Base-by-base conservation (phyloP, 495 filamentous ascomycete genomes). In the Talaromyces wortmannii region DNA sequence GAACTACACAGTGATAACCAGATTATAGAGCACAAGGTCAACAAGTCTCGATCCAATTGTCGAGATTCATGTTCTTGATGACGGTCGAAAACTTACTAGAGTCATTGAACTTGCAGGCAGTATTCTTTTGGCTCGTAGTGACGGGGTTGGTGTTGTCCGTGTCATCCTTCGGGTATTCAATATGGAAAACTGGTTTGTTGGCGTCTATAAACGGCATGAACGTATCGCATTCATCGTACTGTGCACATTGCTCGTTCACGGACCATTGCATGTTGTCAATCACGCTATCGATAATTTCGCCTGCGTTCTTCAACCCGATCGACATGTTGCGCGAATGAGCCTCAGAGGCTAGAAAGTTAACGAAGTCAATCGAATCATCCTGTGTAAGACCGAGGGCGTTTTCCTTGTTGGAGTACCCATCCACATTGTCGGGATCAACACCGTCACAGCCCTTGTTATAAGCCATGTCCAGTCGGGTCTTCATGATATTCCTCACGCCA, bases 341-440 rank as follows among this genome's bases (percentile, higher is more conserved):
- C 59, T 75, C 71, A 0, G 62, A 59, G 0, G 83, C 78, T 7
- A 90, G 72, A 67, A 81, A 89, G 7, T 71, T 69, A 18, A 88
- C 61, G 53, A 79, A 88, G 59, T 78, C 61, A 36, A 83, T 67
- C 0, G 84, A 72, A 55, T 86, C 79, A 0, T 66, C 58, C 40
- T 75, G 8, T 2, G 78, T 86, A 13, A 89, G 67, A 6, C 60
- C 63, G 31, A 89, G 64, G 0, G 83, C 85, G 56, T 81, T 83
- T 0, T 77, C 56, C 53, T 80, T 79, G 53, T 78, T 74, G 53
- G 75, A 71, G 58, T 86, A 88, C 2, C 75, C 86, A 57, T 89
- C 86, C 11, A 88, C 74, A 59, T 90, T 90, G 57, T 90, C 86
- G 0, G 85, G 83, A 61, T 90, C 86, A 4, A 90, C 80, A 3